phyloP scores from a whole-genome alignment of 164 flowering plant species.

The Vitis amurensis region DNA sequence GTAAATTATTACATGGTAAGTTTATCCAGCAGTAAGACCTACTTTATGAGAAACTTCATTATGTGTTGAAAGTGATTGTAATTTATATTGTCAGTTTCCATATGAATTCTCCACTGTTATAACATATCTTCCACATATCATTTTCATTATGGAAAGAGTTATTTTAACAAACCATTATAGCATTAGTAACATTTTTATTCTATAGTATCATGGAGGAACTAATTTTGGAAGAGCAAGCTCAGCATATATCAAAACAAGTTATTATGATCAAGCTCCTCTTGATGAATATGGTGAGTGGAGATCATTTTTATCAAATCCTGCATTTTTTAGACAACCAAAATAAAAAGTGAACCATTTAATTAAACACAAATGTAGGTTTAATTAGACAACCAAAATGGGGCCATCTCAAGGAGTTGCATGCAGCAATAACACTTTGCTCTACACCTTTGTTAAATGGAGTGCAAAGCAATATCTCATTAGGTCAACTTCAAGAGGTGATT shows the following conservation, averaged over 20 bases:
- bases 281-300: constrained; percentile 58
- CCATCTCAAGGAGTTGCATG: constrained; percentile 43
- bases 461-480: constrained; percentile 22
- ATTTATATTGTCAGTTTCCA: neutral
- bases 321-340: too few relatives aligned
- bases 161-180: neutral
- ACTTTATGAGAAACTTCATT: neutral
- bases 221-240: constrained; percentile 60
- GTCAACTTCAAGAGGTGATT: constrained; percentile 31
- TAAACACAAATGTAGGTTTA: constrained; percentile 20
- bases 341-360: too few relatives aligned
- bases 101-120: neutral
- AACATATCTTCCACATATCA: neutral
- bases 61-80: neutral
- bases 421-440: constrained; percentile 31
- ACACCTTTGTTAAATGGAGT: constrained; percentile 28
- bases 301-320: neutral
- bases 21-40: neutral
- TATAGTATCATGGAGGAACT: constrained; percentile 71
- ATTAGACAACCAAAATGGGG: constrained; percentile 42
- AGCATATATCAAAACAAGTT: constrained; percentile 51
- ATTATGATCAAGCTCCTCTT: constrained; percentile 77
- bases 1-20: constrained; percentile 50
- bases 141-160: neutral
- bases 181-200: neutral